Base-by-base conservation (phyloP, 1,139 yeast genomes). In the Nakaseomyces sp. region DNA sequence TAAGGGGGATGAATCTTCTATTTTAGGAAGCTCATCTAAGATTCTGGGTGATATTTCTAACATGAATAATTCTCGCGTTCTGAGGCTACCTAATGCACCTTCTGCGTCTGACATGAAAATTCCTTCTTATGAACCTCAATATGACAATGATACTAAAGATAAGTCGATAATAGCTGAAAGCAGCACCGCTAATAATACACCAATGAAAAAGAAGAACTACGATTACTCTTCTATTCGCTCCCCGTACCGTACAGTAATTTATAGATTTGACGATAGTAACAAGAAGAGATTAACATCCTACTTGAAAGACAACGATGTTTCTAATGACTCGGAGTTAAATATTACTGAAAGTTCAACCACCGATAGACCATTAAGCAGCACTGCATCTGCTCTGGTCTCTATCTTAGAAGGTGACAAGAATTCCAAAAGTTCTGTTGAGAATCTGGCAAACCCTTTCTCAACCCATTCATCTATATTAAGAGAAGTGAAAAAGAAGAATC, bases 381-480 rank as follows among this genome's bases (percentile, higher is more conserved):
- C 91, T 0, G 94, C 93, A 0, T 70, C 76, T 40, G 74, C 84
- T 0, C 66, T 84, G 40, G 67, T 83, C 43, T 75, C 83, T 4
- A 71, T 83, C 39, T 65, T 84, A 41, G 85, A 80, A 50, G 72
- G 69, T 10, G 56, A 52, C 3, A 57, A 57, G 16, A 55, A 49
- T 10, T 50, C 47, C 3, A 46, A 45, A 10, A 30, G 17, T 16
- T 41, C 46, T 26, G 39, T 48, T 8, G 60, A 66, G 44, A 66
- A 66, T 37, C 70, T 73, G 47, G 67, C 77, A 5, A 78, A 77
- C 50, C 83, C 84, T 0, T 77, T 76, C 56, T 66, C 77, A 3
- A 55, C 68, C 2, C 60, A 52, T 46, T 48, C 54, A 4, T 46
- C 52, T n/a, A 45, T 50, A 22, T 48, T 58, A 16, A 56, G 39